Conservation (phyloP, 176 grass and related monocot genomes). For the Musa itinerans region DNA sequence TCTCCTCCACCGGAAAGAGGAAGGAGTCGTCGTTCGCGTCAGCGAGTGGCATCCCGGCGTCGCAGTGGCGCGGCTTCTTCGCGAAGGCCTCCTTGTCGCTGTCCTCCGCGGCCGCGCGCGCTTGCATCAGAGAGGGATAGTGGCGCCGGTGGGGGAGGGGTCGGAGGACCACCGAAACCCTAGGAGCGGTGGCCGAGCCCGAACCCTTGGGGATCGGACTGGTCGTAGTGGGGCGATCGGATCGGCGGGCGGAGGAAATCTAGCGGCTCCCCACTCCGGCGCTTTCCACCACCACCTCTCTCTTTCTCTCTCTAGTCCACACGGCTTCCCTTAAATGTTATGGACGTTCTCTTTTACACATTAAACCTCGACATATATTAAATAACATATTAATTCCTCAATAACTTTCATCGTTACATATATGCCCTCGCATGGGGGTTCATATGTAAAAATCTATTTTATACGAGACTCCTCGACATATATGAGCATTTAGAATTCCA, state of each 20-base stretch:
- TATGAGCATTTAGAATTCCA: too few relatives aligned
- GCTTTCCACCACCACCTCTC: neutral
- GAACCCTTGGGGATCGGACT: neutral
- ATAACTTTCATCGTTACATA: too few relatives aligned
- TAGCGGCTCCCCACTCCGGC: slow-evolving; percentile 12
- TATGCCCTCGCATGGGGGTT: too few relatives aligned
- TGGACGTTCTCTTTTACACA: neutral
- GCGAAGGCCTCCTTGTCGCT: slow-evolving; percentile 28
- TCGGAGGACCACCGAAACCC: neutral
- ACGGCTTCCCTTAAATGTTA: neutral
- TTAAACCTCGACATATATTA: too few relatives aligned
- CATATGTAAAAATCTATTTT: too few relatives aligned
- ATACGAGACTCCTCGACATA: too few relatives aligned
- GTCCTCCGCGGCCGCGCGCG: slow-evolving; percentile 34
- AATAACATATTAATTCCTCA: too few relatives aligned
- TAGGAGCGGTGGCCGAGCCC: neutral
- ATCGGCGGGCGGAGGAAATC: neutral
- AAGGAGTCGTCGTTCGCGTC: slow-evolving; percentile 28
- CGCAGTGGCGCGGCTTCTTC: slow-evolving; percentile 24
- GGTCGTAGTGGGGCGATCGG: neutral
- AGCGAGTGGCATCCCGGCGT: slow-evolving; percentile 40
- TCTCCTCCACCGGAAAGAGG: slow-evolving; percentile 54
- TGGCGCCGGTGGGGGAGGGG: neutral
- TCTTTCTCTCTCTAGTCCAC: neutral
- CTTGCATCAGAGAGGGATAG: slow-evolving; percentile 56